phyloP scores from a whole-genome alignment of 495 filamentous ascomycete genomes.

The Xylaria bambusicola region DNA sequence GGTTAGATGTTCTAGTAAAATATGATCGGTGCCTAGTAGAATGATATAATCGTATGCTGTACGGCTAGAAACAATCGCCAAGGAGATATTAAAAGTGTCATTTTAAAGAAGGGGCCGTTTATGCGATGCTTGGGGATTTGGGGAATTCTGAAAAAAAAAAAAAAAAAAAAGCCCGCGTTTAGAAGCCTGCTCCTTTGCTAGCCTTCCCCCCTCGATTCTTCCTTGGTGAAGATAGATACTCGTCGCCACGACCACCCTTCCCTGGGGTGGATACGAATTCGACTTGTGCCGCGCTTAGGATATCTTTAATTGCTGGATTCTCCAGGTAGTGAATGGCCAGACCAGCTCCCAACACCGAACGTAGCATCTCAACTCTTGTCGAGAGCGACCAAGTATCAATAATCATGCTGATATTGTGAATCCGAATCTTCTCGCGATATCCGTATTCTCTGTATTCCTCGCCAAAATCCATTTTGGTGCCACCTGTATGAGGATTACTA shows the following conservation, averaged over 20 bases:
- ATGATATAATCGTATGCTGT: background rate
- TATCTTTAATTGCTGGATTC: slow-evolving; percentile 78
- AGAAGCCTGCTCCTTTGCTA: background rate
- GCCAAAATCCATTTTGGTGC: slow-evolving; percentile 66
- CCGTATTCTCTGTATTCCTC: slow-evolving; percentile 76
- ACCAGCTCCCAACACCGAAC: slow-evolving; percentile 76
- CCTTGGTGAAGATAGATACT: slow-evolving; percentile 12
- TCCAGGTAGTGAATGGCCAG: slow-evolving; percentile 78
- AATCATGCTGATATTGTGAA: slow-evolving; percentile 71
- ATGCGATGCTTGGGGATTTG: too few species aligned
- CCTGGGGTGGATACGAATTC: slow-evolving; percentile 30
- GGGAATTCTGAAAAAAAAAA: too few species aligned
- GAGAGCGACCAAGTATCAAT: slow-evolving; percentile 94
- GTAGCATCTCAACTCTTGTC: slow-evolving; percentile 71
- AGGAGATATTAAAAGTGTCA: background rate
- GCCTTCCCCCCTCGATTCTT: slow-evolving; percentile 14
- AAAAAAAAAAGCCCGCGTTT: background rate
- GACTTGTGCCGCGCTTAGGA: slow-evolving; percentile 49
- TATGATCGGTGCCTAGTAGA: too few species aligned
- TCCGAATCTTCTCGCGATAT: slow-evolving; percentile 72
- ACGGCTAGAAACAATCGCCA: too few species aligned
- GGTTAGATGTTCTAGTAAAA: too few species aligned
- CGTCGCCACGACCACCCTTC: slow-evolving; percentile 20
- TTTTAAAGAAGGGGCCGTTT: too few species aligned
- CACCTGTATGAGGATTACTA: slow-evolving; percentile 44